Evolutionary conservation across 1,284 basidiomycete species (phyloP).

Genomic region (Melampsora occidentalis): DNA sequence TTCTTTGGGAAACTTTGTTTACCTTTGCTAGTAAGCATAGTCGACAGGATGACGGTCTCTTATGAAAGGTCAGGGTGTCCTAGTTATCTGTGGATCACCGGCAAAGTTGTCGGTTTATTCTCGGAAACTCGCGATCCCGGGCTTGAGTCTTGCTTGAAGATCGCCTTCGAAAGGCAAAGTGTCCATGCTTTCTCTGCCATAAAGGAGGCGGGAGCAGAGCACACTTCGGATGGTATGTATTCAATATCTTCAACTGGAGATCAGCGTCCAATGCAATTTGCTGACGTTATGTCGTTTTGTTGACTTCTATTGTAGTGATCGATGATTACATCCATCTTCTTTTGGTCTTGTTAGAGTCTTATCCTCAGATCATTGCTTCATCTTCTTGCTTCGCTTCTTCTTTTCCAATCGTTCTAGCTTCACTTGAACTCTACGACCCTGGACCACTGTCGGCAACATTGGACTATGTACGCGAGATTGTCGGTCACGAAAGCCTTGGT

Average conservation of each 20-base stretch:
- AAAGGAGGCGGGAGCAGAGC: constrained; percentile 3
- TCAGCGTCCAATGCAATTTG: not conserved
- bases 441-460: constrained; percentile 77
- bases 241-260: too few species aligned
- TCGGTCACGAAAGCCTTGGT: constrained; percentile 61
- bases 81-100: constrained; percentile 90
- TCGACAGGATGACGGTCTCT: constrained; percentile 70
- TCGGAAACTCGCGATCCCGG: constrained; percentile 59
- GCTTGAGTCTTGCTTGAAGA: constrained; percentile 59
- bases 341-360: constrained; percentile 65
- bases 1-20: constrained; percentile 73
- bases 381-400: constrained; percentile 71
- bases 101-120: constrained; percentile 62
- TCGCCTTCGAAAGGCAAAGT: constrained; percentile 72
- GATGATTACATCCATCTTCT: constrained; percentile 91
- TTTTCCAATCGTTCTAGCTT: constrained; percentile 70
- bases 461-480: constrained; percentile 71
- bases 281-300: not conserved
- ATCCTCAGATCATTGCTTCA: constrained; percentile 73
- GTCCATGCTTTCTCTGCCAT: constrained; percentile 45
- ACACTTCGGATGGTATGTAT: constrained; percentile 32
- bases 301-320: constrained; percentile 63
- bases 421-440: constrained; percentile 73
- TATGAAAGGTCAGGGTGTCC: constrained; percentile 81
- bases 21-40: constrained; percentile 67